These are phyloP conservation scores for Pterocarpus macrocarpus DNA, from an alignment of 306 rosid genomes.

Conservation along the genomic window DNA sequence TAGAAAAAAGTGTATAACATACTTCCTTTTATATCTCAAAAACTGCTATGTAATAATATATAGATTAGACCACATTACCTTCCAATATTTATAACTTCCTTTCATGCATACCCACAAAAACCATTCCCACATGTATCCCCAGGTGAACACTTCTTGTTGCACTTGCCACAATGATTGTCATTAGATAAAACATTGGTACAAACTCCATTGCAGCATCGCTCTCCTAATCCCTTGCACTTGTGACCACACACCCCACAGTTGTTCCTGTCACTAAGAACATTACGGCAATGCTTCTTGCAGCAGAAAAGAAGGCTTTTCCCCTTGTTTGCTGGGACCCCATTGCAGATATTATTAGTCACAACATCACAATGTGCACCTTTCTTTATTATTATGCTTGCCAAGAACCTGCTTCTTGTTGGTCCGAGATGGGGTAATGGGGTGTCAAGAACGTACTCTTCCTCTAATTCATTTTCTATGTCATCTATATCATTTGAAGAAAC, in stretches of 20 bases:
- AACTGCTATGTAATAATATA: neutral
- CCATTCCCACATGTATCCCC: constrained; percentile 64
- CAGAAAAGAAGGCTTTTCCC: constrained; percentile 66
- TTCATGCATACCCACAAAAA: constrained; percentile 67
- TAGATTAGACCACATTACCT: neutral
- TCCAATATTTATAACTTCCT: neutral
- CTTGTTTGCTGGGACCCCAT: constrained; percentile 67
- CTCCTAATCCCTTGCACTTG: constrained; percentile 60
- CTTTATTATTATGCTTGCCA: constrained; percentile 56
- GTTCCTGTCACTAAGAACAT: constrained; percentile 69
- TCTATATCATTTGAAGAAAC: constrained; percentile 42
- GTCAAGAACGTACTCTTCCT: constrained; percentile 54
- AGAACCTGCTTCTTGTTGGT: constrained; percentile 65
- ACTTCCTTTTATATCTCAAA: neutral
- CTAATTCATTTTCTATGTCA: constrained; percentile 39
- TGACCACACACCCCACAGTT: constrained; percentile 63
- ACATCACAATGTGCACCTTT: constrained; percentile 54
- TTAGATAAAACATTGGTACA: constrained; percentile 55
- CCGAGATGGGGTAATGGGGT: constrained; percentile 40
- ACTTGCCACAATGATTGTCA: constrained; percentile 66
- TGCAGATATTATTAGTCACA: constrained; percentile 52
- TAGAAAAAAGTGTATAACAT: too few species aligned
- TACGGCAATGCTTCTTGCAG: constrained; percentile 76
- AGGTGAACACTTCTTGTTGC: constrained; percentile 57
- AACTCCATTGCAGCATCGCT: constrained; percentile 63